phyloP scores from a whole-genome alignment of 169 alveolate genomes.

The Cryptosporidium viatorum region DNA sequence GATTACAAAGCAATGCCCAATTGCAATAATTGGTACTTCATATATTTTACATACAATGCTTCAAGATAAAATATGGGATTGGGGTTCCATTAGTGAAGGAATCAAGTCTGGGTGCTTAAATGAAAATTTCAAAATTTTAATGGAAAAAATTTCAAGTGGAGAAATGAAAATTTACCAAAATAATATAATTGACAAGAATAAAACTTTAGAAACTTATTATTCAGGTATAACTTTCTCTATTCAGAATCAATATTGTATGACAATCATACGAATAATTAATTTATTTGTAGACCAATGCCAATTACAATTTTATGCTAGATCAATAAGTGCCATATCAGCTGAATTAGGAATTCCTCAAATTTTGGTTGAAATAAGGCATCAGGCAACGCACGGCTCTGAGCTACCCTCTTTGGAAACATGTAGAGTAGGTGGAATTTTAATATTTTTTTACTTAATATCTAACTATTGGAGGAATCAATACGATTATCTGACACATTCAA shows the following conservation, averaged over 20 bases:
- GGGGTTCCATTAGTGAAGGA: slow-evolving; percentile 51
- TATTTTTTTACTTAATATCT: slow-evolving; percentile 16
- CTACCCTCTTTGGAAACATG: slow-evolving; percentile 58
- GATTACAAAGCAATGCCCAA: slow-evolving; percentile 59
- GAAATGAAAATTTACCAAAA: background rate
- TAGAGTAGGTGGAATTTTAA: slow-evolving; percentile 55
- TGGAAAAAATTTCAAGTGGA: background rate
- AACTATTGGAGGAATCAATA: slow-evolving; percentile 65
- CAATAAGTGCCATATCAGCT: slow-evolving; percentile 62
- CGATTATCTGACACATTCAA: slow-evolving; percentile 15
- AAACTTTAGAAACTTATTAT: background rate
- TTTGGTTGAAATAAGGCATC: slow-evolving; percentile 69
- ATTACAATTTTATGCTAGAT: slow-evolving; percentile 42
- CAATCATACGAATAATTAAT: slow-evolving; percentile 45
- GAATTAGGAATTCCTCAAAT: slow-evolving; percentile 53
- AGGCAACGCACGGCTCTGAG: slow-evolving; percentile 68
- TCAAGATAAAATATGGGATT: slow-evolving; percentile 57
- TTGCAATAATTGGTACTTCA: slow-evolving; percentile 38
- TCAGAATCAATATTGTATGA: slow-evolving; percentile 30
- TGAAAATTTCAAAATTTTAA: background rate
- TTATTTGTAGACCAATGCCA: slow-evolving; percentile 66
- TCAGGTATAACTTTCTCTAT: background rate
- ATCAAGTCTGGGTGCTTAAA: background rate
- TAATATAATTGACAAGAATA: background rate
- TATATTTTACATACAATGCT: slow-evolving; percentile 52